Conservation (phyloP, 2,329 filamentous ascomycete species). For the Incumbomyces lentus region DNA sequence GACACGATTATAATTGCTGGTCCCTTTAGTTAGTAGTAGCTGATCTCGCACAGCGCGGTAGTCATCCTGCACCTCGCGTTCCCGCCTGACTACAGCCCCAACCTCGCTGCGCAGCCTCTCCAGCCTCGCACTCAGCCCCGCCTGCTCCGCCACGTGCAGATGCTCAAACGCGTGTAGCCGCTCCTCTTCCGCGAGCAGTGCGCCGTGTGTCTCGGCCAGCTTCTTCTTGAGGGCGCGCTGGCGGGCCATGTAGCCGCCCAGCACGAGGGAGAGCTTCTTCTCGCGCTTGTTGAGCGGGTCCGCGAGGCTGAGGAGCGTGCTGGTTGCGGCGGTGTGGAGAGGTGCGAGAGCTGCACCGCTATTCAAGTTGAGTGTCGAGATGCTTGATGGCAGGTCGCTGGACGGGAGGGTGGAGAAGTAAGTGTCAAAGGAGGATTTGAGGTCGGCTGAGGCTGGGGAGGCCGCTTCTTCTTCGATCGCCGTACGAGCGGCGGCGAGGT, state of each 20-base stretch:
- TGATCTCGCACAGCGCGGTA: slow-evolving; percentile 72
- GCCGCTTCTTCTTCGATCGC: slow-evolving; percentile 42
- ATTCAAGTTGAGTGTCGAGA: slow-evolving; percentile 68
- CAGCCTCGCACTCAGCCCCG: slow-evolving; percentile 60
- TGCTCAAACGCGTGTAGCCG: slow-evolving; percentile 66
- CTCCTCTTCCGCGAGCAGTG: slow-evolving; percentile 60
- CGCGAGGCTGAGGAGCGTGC: slow-evolving; percentile 61
- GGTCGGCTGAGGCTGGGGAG: slow-evolving; percentile 41
- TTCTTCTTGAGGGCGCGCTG: slow-evolving; percentile 71
- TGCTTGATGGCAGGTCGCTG: slow-evolving; percentile 28
- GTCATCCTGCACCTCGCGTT: slow-evolving; percentile 81
- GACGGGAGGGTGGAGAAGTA: too few relatives aligned
- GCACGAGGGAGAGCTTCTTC: slow-evolving; percentile 79
- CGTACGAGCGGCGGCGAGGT: slow-evolving; percentile 63
- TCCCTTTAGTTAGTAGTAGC: too few relatives aligned
- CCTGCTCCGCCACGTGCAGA: slow-evolving; percentile 68
- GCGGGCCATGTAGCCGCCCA: slow-evolving; percentile 83
- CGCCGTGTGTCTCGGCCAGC: slow-evolving; percentile 62
- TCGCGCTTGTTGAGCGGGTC: slow-evolving; percentile 78
- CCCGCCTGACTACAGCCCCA: slow-evolving; percentile 63
- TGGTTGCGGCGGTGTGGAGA: slow-evolving; percentile 67
- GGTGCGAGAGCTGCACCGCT: slow-evolving; percentile 58
- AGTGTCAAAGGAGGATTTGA: slow-evolving; percentile 52
- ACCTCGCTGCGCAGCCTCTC: slow-evolving; percentile 75
- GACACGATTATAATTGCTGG: slow-evolving; percentile 38